Evolutionary conservation across 108 stramenopile genomes (phyloP).

Genomic region (Epithemia pelagica): DNA sequence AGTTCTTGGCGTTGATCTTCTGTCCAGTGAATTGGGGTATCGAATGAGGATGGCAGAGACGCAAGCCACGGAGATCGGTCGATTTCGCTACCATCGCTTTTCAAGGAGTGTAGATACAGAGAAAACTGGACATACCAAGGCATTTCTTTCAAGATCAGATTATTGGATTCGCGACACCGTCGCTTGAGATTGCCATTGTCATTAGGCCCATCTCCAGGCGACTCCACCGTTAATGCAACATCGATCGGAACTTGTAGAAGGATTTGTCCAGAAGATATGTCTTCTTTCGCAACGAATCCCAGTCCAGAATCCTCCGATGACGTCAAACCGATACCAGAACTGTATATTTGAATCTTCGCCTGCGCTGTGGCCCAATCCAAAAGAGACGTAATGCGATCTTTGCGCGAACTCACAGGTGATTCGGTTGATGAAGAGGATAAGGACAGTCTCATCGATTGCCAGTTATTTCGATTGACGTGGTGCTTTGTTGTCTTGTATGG

Average conservation of each 20-base stretch:
- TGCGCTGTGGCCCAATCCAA: slow-evolving; percentile 30
- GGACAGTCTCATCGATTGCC: too few relatives aligned
- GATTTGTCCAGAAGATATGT: slow-evolving; percentile 33
- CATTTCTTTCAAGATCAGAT: slow-evolving; percentile 11
- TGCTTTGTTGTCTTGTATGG: too few relatives aligned
- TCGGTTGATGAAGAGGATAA: background rate
- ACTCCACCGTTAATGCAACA: slow-evolving; percentile 57
- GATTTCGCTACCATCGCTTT: slow-evolving; percentile 18
- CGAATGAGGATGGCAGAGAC: slow-evolving; percentile 59
- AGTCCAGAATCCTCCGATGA: slow-evolving; percentile 35
- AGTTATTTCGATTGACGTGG: too few relatives aligned
- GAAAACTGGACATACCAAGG: slow-evolving; percentile 53
- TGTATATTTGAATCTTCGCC: slow-evolving; percentile 14
- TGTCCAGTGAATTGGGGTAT: slow-evolving; percentile 77
- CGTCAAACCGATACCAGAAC: slow-evolving; percentile 17
- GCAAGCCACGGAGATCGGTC: slow-evolving; percentile 67
- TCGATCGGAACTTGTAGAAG: slow-evolving; percentile 60
- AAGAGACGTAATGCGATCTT: slow-evolving; percentile 24
- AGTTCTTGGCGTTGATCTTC: slow-evolving; percentile 36
- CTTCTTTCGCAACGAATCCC: slow-evolving; percentile 39
- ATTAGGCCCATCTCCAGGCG: slow-evolving; percentile 40
- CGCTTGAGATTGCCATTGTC: slow-evolving; percentile 11
- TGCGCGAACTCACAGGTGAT: background rate
- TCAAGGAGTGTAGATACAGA: slow-evolving; percentile 33
- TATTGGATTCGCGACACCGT: slow-evolving; percentile 5